Base-by-base conservation (phyloP, 2,329 filamentous ascomycete genomes). In the Harringtonia lauricola region DNA sequence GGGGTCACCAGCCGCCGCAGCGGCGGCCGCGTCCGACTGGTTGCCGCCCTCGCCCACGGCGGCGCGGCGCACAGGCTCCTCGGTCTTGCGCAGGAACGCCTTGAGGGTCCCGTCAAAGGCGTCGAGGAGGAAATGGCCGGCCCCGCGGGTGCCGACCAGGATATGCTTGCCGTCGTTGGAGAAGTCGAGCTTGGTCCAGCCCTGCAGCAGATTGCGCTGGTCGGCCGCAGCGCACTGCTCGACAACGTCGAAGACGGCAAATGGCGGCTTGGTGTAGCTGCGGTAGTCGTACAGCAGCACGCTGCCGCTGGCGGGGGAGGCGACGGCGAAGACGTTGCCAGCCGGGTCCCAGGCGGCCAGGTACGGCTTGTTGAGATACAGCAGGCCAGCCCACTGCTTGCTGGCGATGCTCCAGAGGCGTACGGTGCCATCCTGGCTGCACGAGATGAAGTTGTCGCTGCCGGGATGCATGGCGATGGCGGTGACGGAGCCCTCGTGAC, bases 141-240 rank as follows among this genome's bases (percentile, higher is more conserved):
- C 74, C 8, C 85, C 86, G 39, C 82, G 86, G 2, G 90, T 96
- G 14, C 85, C 86, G 17, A 98, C 62, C 6, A 98, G 72, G 39
- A 98, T 64, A 47, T 78, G 78, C 57, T 94, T 94, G 17, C 92
- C 92, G 56, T 98, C 92, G 55, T 98, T 98, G 46, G 86, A 92
- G 59, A 98, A 96, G 55, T 95, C 88, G 35, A 98, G 72, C 53
- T 84, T 88, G 2, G 86, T 92, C 92, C 92, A 98, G 12, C 81
- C 81, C 42, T 72, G 73, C 48, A 76, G 67, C 1, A 73, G 63
- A 41, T 83, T 79, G 39, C 81, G 74, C 7, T 70, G 62, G 50
- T 75, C 67, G 41, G 68, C 55, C 56, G 64, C 47, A 56, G 65
- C 58, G 37, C 67, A 66, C 41, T 70, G 64, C 44, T 81, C 76